phyloP scores from a whole-genome alignment of 2,329 filamentous ascomycete species.

The Aspergillus quadrilineatus region DNA sequence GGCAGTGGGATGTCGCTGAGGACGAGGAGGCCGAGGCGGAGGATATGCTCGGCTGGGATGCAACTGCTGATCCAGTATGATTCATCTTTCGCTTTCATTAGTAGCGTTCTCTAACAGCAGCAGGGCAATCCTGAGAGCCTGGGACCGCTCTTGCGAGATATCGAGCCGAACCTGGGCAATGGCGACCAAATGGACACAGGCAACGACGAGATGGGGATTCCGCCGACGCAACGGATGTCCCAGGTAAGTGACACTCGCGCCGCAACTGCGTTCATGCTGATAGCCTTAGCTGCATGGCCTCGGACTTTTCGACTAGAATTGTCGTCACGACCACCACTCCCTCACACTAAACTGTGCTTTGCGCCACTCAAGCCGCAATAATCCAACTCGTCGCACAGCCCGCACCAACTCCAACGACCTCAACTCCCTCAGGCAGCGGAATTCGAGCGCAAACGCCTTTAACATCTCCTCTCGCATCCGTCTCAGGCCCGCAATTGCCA shows the following conservation, averaged over 20 bases:
- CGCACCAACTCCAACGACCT: constrained; percentile 67
- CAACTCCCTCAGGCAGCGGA: constrained; percentile 54
- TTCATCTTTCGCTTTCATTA: neutral
- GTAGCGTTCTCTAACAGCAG: neutral
- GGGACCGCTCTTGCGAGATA: constrained; percentile 35
- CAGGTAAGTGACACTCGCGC: constrained; percentile 36
- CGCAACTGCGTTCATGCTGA: constrained; percentile 21
- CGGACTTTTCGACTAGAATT: constrained; percentile 45
- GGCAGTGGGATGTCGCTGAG: constrained; percentile 60
- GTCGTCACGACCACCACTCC: no score
- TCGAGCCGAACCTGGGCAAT: constrained; percentile 26
- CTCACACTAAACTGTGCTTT: neutral
- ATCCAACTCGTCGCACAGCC: constrained; percentile 91
- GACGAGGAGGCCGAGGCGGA: constrained; percentile 56
- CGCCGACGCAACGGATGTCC: constrained; percentile 51
- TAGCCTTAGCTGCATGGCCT: constrained; percentile 34
- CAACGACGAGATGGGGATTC: constrained; percentile 41
- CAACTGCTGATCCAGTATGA: constrained; percentile 51
- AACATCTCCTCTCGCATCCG: constrained; percentile 63
- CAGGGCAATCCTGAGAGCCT: constrained; percentile 32
- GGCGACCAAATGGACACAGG: constrained; percentile 15
- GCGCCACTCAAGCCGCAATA: constrained; percentile 27
- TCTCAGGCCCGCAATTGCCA: constrained; percentile 81
- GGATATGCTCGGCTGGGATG: constrained; percentile 63
- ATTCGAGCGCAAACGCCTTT: constrained; percentile 69